Evolutionary conservation across 208 protist genomes (phyloP), one percentile per base, ranked within the genome.

Genomic region (Blastocrithidia nonstop): DNA sequence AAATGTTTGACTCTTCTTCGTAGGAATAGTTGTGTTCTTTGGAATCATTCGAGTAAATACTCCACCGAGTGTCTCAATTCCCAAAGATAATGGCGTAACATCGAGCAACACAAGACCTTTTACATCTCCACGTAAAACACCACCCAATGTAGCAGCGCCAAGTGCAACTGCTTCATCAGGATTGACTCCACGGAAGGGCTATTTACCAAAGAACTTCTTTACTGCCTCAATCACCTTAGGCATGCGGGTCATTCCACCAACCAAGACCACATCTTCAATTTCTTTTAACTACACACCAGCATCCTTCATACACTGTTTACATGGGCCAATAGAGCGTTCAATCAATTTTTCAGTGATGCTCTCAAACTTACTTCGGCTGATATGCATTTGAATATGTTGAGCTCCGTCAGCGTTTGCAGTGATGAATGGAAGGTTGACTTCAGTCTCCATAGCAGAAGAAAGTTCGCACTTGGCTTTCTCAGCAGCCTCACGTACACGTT

Each of bases 131-230:
- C 71, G 64, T 7, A 98, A 54, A 26, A 98, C 81, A 62, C 79
- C 87, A 42, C 87, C 98, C 66, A 98, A 96, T 50, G 98, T 97
- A 44, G 97, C 97, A 15, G 98, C 98, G 46, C 98, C 97, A 19
- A 98, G 85, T 5, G 98, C 98, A n/a, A 99, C 98, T 16, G 95
- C 97, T 76, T 99, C 98, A 67, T 99, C 98, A 8, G 98, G 97
- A 74, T 99, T 99, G 45, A 99, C 95, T 33, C 88, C 84, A 58
- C 96, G 96, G 77, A 75, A 95, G 42, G 95, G 93, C 50, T 96
- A 75, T 39, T 88, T 81, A 22, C 82, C 75, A 53, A 98, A 98
- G 51, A 98, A 68, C 13, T 93, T 57, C 56, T 87, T 70, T 20
- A 97, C 84, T 7, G 54, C 49, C 31, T 94, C 61, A 17, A 78